phyloP scores from a whole-genome alignment of 2,329 filamentous ascomycete species.

The Sporothrix pseudoabietina region DNA sequence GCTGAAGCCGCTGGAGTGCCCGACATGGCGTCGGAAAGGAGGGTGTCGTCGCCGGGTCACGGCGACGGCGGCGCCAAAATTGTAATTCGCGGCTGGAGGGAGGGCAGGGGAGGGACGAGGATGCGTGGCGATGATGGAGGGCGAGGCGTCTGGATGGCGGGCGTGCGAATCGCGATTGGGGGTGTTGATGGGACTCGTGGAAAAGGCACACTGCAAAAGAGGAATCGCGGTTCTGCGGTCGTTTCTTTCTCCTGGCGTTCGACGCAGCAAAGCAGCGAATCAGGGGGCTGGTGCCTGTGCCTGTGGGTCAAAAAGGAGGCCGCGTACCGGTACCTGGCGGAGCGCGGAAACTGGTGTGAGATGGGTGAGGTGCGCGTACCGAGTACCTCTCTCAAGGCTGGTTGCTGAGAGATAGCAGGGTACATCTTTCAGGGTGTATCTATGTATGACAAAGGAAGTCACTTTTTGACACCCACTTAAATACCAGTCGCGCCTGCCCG shows the following conservation, averaged over 20 bases:
- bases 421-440: not conserved
- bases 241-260: conserved; percentile 23
- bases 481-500: not conserved
- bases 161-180: conserved; percentile 11
- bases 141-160: conserved; percentile 25
- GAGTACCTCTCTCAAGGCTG: not conserved
- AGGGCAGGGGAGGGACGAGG: conserved; percentile 10
- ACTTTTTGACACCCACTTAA: not conserved
- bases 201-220: conserved; percentile 30
- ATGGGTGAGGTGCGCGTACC: not conserved
- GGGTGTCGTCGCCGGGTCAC: conserved; percentile 44
- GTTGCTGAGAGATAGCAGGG: not conserved
- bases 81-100: conserved; percentile 6
- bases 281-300: conserved; percentile 40
- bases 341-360: not conserved
- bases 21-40: conserved; percentile 46
- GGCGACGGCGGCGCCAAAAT: conserved; percentile 37
- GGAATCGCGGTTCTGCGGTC: conserved; percentile 32
- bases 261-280: conserved; percentile 28
- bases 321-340: conserved; percentile 5
- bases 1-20: conserved; percentile 45
- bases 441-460: not conserved
- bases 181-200: conserved; percentile 26
- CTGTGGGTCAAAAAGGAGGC: conserved; percentile 2
- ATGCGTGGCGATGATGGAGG: conserved; percentile 23